These are phyloP conservation scores for Fusarium sp. DNA, from an alignment of 2,329 filamentous ascomycete genomes.

Conservation along the genomic window DNA sequence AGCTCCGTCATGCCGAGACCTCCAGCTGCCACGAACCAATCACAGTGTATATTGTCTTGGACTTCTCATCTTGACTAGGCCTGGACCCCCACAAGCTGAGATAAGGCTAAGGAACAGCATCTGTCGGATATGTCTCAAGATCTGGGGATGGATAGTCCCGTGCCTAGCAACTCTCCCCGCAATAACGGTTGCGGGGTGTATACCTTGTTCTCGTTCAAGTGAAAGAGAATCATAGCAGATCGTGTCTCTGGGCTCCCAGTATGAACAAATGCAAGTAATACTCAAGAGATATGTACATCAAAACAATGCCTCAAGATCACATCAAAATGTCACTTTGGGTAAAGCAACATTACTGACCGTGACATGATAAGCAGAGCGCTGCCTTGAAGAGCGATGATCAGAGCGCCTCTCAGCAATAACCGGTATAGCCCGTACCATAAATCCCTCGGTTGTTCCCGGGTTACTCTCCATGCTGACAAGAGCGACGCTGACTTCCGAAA, in stretches of 20 bases:
- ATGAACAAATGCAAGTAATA: too few species aligned
- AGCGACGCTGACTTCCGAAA: neutral
- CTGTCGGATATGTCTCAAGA: conserved; percentile 8
- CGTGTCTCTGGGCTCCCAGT: too few species aligned
- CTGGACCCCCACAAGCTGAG: neutral
- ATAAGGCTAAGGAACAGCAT: neutral
- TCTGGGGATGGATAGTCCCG: conserved; percentile 4
- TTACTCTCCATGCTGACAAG: conserved; percentile 1
- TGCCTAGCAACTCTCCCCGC: conserved; percentile 1
- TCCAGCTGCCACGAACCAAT: conserved; percentile 14
- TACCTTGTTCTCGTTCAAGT: too few species aligned
- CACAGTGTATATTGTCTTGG: neutral
- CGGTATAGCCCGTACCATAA: neutral
- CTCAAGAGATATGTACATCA: too few species aligned
- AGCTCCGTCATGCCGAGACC: neutral
- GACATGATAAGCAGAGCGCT: neutral
- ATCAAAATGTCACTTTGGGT: neutral
- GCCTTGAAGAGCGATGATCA: conserved; percentile 5
- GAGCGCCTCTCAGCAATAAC: neutral
- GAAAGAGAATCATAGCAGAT: too few species aligned
- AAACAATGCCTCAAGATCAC: neutral
- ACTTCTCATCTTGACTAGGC: neutral
- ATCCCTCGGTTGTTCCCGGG: conserved; percentile 17
- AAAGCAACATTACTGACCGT: neutral
- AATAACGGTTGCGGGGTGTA: neutral